Base-by-base conservation (phyloP, 2,329 filamentous ascomycete genomes). In the Paecilomyces sp. region DNA sequence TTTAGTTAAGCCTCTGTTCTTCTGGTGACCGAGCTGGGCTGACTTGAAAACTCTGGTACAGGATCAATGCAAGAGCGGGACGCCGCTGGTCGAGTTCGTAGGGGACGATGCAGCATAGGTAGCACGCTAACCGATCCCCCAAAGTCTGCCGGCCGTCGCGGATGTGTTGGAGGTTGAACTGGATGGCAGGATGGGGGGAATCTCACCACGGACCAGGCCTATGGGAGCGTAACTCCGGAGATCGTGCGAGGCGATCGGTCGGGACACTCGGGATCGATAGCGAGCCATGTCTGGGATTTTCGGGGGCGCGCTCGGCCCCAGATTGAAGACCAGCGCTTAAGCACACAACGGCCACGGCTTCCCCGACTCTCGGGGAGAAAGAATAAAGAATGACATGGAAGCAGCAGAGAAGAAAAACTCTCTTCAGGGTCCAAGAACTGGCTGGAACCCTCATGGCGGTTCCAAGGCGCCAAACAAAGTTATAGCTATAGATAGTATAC, bases 41-140 rank as follows among this genome's bases (percentile, higher is more conserved):
- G 67, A 72, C 62, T 33, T 56, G 31, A 66, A 68, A 47, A 4
- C 62, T 52, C 25, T 28, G 25, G 30, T 54, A 55, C 65, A 89
- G 85, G 89, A 91, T 67, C 89, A 91, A 67, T 91, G 89, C 74
- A 90, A 90, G 72, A 88, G 88, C 4, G 89, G 89, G 6, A 91
- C 88, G 3, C 83, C 89, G 6, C 76, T 92, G 54, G 89, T 92
- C 3, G 79, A 90, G 54, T 92, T 92, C 68, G 87, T 89, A 68
- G 85, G 85, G 33, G 64, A 67, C 33, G 63, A 58, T 18, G 36
- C 24, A 13, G 55, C 55, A 22, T 57, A 57, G 6, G 3, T 28
- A 28, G 3, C 25, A 28, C 25, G 25, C 25, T 28, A 28, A 28
- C 25, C 25, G 6, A 28, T 22, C 22, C 22, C 22, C 22, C 22